phyloP scores from a whole-genome alignment of 1,139 yeast species.

The Candida tropicalis region DNA sequence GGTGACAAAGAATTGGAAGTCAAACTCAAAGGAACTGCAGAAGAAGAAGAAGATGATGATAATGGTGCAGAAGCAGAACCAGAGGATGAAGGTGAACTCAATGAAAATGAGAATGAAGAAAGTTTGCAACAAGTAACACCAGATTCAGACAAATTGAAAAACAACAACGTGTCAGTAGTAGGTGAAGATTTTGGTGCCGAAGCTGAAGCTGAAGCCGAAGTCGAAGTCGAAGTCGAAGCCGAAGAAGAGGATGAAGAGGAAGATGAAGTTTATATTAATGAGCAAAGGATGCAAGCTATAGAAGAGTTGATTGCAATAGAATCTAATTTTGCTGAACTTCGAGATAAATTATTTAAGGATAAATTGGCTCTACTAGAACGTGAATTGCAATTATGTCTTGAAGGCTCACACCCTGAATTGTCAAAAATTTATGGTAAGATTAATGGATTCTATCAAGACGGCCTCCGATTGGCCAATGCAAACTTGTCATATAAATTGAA shows the following conservation, averaged over 20 bases:
- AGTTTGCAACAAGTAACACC: no score
- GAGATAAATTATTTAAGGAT: slow-evolving; percentile 77
- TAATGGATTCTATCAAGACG: slow-evolving; percentile 69
- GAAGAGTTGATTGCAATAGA: slow-evolving; percentile 76
- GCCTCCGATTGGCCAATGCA: slow-evolving; percentile 66
- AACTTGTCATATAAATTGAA: slow-evolving; percentile 71
- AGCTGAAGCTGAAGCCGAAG: slow-evolving; percentile 24
- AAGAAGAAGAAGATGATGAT: slow-evolving; percentile 15
- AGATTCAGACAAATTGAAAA: no score
- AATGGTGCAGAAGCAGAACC: slow-evolving; percentile 18
- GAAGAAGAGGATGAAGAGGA: slow-evolving; percentile 27
- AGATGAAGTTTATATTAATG: slow-evolving; percentile 48
- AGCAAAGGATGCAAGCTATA: slow-evolving; percentile 63
- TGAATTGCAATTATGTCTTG: slow-evolving; percentile 83
- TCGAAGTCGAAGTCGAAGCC: slow-evolving; percentile 21
- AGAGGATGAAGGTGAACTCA: slow-evolving; percentile 15
- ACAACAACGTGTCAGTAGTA: no score
- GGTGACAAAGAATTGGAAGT: slow-evolving; percentile 31
- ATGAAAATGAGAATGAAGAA: slow-evolving; percentile 10
- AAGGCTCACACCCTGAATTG: slow-evolving; percentile 89
- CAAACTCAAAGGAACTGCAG: slow-evolving; percentile 13
- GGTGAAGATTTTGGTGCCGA: slow-evolving; percentile 15
- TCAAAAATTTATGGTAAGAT: slow-evolving; percentile 69
- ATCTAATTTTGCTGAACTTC: slow-evolving; percentile 77
- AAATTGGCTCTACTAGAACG: slow-evolving; percentile 75